Conservation (phyloP, 169 alveolate genomes). For the Plasmodium sp. region DNA sequence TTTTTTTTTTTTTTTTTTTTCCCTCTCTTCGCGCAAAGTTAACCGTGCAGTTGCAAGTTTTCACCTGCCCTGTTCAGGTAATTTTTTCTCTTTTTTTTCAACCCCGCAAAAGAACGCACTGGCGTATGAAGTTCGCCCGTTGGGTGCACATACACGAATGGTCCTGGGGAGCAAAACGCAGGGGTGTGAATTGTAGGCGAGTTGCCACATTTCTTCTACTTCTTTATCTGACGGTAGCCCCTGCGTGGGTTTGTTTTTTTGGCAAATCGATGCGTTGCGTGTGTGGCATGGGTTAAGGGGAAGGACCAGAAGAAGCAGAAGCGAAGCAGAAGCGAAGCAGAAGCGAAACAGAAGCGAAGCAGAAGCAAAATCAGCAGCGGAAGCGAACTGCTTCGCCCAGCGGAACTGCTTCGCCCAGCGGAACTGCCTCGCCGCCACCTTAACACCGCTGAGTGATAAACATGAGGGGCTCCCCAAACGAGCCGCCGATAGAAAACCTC, state of each 20-base stretch:
- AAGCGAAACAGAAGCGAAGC: neutral
- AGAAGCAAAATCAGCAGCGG: too few relatives aligned
- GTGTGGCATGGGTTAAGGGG: neutral
- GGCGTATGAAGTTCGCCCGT: neutral
- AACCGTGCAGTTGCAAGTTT: neutral
- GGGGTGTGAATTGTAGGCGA: neutral
- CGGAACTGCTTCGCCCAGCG: too few relatives aligned
- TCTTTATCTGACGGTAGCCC: too few relatives aligned
- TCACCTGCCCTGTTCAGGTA: neutral
- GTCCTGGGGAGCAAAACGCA: neutral
- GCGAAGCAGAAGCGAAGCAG: neutral
- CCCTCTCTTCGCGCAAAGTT: neutral
- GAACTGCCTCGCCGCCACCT: neutral
- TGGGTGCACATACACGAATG: neutral
- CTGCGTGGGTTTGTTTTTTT: neutral
- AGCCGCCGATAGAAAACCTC: slow-evolving; percentile 21
- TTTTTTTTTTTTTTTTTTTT: too few relatives aligned
- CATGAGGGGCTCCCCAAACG: neutral
- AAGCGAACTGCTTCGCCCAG: too few relatives aligned
- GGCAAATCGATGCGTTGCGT: neutral
- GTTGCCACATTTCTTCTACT: neutral
- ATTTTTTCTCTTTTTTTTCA: neutral
- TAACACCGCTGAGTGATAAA: neutral
- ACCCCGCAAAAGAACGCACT: neutral
- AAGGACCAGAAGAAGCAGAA: too few relatives aligned